Evolutionary conservation across 495 filamentous ascomycete species (phyloP).

Genomic region (Trichoderma asperelloides): DNA sequence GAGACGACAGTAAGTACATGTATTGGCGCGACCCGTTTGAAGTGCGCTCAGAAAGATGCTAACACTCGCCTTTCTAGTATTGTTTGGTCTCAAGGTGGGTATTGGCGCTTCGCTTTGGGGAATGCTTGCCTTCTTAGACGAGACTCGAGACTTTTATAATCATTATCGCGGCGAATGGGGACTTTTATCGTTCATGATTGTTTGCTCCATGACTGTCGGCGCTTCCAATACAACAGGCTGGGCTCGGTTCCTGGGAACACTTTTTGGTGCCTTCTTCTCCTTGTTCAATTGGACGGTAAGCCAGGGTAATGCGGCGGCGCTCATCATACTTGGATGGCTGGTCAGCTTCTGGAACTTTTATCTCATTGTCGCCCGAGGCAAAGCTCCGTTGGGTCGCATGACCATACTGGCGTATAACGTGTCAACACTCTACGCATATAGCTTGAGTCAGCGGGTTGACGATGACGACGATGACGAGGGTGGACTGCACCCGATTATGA

Average conservation of each 20-base stretch:
- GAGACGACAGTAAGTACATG: slow-evolving; percentile 36
- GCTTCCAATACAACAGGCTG: slow-evolving; percentile 89
- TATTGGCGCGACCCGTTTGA: neutral
- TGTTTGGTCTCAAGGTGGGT: slow-evolving; percentile 87
- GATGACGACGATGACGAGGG: slow-evolving; percentile 80
- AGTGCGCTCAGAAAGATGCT: neutral
- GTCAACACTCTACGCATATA: slow-evolving; percentile 91
- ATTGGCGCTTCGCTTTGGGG: slow-evolving; percentile 80
- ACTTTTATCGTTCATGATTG: slow-evolving; percentile 92
- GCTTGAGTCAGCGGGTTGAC: slow-evolving; percentile 65
- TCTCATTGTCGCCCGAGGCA: slow-evolving; percentile 73
- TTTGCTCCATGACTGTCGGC: slow-evolving; percentile 95
- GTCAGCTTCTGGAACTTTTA: slow-evolving; percentile 79
- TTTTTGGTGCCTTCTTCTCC: slow-evolving; percentile 71
- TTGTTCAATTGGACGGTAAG: slow-evolving; percentile 69
- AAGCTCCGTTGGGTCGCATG: slow-evolving; percentile 87
- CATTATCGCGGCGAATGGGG: slow-evolving; percentile 97
- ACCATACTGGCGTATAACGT: slow-evolving; percentile 93
- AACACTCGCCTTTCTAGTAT: slow-evolving; percentile 23
- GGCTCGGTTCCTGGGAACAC: slow-evolving; percentile 77
- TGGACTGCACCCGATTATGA: slow-evolving; percentile 73
- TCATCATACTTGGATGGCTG: slow-evolving; percentile 74
- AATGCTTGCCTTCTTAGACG: slow-evolving; percentile 71
- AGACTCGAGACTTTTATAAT: slow-evolving; percentile 67
- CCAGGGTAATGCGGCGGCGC: slow-evolving; percentile 57